Percentiles rank a stretch among this genome's conserved stretches.
phyloP scores from a whole-genome alignment of 495 filamentous ascomycete species.

The Aspergillus ostianus region DNA sequence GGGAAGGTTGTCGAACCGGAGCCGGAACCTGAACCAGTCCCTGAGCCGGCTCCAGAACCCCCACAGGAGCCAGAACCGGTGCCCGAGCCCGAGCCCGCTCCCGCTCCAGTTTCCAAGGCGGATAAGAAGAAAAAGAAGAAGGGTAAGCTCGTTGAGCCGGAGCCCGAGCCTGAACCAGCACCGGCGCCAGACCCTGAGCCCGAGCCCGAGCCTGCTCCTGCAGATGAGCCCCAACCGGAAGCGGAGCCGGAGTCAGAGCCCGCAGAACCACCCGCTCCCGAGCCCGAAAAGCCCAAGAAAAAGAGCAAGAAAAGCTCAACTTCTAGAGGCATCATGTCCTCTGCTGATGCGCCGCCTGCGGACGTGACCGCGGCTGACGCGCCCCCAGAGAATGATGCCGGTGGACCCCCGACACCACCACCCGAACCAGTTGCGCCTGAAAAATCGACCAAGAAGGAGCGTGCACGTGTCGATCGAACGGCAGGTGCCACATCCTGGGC shows the following conservation, averaged over 20 bases:
- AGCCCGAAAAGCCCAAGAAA: constrained; percentile 22
- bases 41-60: constrained; percentile 7
- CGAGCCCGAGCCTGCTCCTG: constrained; percentile 27
- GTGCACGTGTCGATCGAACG: constrained; percentile 52
- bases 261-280: constrained; percentile 15
- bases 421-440: constrained; percentile 46
- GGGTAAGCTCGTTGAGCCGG: constrained; percentile 9
- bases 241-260: constrained; percentile 22
- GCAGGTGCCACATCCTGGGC: constrained; percentile 53
- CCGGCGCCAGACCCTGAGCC: constrained; percentile 27
- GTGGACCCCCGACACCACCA: constrained; percentile 52
- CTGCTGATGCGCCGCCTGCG: constrained; percentile 16
- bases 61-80: constrained; percentile 8
- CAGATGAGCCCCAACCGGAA: constrained; percentile 22
- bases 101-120: constrained; percentile 3
- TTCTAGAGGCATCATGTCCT: constrained; percentile 3
- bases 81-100: constrained; percentile 13
- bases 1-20: constrained; percentile 23
- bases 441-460: constrained; percentile 57
- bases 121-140: constrained; percentile 22
- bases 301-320: constrained; percentile 21
- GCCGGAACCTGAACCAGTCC: constrained; percentile 9
- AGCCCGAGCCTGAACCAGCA: constrained; percentile 22
- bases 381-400: constrained; percentile 23
- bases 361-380: constrained; percentile 19